Base-by-base conservation (phyloP, 2,329 filamentous ascomycete genomes). In the Pseudogymnoascus sp. region DNA sequence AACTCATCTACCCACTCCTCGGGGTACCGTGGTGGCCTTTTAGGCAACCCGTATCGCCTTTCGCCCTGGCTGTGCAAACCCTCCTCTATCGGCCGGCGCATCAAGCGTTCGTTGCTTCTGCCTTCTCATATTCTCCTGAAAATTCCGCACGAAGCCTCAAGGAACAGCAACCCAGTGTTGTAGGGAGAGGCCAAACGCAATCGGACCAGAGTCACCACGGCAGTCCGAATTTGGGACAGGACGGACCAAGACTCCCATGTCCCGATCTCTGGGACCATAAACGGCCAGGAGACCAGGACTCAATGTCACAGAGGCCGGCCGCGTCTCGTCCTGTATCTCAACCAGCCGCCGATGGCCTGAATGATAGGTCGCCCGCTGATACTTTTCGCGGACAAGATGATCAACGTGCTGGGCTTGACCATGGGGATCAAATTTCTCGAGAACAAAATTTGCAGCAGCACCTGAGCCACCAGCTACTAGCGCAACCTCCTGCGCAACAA, bases 251-350 rank as follows among this genome's bases (percentile, higher is more conserved):
- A 71, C 70, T 79, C 84, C 83, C 80, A 87, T 87, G 84, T 82
- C 76, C 79, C 75, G 79, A 77, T 77, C 77, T 76, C 76, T 75
- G 75, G 75, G 78, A 77, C 76, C 76, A 77, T 73, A 76, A 76
- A 76, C 75, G 76, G 75, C 77, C 75, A 80, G 81, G 82, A 79
- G 82, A 83, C 76, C 79, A 80, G 81, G 77, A 77, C 78, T 81
- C 83, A 78, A 87, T 87, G 85, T 86, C 83, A 78, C 82, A 85
- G 79, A 81, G 79, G 78, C 80, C 79, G 71, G 75, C 80, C 80
- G 78, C 77, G 76, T 77, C 82, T 81, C 79, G 76, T 74, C 79
- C 82, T 79, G 75, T 78, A 74, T 82, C 82, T 76, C 80, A 77
- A 65, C 73, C 72, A 67, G 68, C 72, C 66, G 53, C 69, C 67